phyloP scores from a whole-genome alignment of 768 basidiomycete species.

The Leccinum uliginosum region DNA sequence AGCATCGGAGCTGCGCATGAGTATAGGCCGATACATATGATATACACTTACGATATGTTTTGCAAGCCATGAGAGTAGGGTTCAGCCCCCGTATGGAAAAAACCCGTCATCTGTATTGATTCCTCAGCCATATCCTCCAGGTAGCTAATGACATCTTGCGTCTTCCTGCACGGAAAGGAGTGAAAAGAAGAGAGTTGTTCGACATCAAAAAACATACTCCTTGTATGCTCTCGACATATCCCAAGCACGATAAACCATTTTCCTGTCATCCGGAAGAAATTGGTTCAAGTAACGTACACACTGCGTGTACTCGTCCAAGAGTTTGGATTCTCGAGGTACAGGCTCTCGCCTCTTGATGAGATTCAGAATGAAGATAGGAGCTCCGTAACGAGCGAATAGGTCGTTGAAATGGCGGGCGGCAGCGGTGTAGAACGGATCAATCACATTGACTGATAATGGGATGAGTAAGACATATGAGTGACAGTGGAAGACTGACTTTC shows the following conservation, averaged over 20 bases:
- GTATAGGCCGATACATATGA: neutral
- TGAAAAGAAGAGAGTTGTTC: neutral
- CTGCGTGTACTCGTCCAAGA: slow-evolving; percentile 86
- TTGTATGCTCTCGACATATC: slow-evolving; percentile 96
- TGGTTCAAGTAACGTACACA: slow-evolving; percentile 94
- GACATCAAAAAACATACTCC: slow-evolving; percentile 49
- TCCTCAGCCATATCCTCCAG: slow-evolving; percentile 95
- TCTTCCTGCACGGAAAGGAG: slow-evolving; percentile 54
- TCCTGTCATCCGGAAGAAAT: slow-evolving; percentile 80
- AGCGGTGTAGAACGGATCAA: slow-evolving; percentile 93
- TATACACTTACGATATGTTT: slow-evolving; percentile 32
- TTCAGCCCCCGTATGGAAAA: slow-evolving; percentile 93
- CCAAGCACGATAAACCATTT: slow-evolving; percentile 92
- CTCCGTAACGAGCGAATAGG: slow-evolving; percentile 84
- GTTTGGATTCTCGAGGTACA: slow-evolving; percentile 81
- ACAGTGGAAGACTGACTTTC: slow-evolving; percentile 60
- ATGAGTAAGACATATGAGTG: slow-evolving; percentile 5
- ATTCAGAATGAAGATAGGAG: slow-evolving; percentile 87
- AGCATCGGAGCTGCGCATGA: neutral
- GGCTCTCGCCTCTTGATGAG: slow-evolving; percentile 85
- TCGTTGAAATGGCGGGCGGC: slow-evolving; percentile 93
- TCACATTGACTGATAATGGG: slow-evolving; percentile 66
- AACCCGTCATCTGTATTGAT: slow-evolving; percentile 83
- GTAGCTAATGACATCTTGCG: slow-evolving; percentile 92
- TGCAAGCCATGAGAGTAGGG: slow-evolving; percentile 69